phyloP scores from a whole-genome alignment of 345 rosid genomes.

The Heritiera littoralis region DNA sequence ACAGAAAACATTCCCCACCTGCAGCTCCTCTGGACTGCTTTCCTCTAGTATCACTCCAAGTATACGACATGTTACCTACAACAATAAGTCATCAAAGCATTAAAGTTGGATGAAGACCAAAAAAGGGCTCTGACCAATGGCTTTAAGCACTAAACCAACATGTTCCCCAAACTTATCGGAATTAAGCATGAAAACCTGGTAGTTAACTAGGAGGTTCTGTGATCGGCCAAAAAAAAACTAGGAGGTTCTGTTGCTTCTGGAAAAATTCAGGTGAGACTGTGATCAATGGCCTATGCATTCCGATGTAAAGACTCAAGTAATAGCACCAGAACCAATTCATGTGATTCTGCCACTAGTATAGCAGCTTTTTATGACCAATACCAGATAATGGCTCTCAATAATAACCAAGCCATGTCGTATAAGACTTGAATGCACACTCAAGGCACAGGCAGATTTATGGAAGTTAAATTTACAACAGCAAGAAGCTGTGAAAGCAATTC shows the following conservation, averaged over 20 bases:
- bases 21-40: neutral
- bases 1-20: neutral
- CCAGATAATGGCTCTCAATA: neutral
- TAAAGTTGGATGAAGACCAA: neutral
- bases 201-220: neutral
- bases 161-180: neutral
- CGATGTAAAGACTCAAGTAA: neutral
- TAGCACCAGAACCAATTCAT: neutral
- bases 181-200: neutral
- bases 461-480: neutral
- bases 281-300: neutral
- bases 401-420: neutral
- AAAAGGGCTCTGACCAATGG: neutral
- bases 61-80: conserved; percentile 88
- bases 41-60: conserved; percentile 14
- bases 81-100: conserved; percentile 1
- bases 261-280: neutral
- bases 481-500: conserved; percentile 1
- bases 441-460: neutral
- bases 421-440: neutral
- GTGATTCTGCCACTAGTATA: neutral
- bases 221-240: neutral
- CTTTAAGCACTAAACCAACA: neutral
- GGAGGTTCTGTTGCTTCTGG: neutral
- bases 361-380: neutral